Evolutionary conservation across 1,139 yeast species (phyloP).

Genomic region (Candida pseudoviswanathii): DNA sequence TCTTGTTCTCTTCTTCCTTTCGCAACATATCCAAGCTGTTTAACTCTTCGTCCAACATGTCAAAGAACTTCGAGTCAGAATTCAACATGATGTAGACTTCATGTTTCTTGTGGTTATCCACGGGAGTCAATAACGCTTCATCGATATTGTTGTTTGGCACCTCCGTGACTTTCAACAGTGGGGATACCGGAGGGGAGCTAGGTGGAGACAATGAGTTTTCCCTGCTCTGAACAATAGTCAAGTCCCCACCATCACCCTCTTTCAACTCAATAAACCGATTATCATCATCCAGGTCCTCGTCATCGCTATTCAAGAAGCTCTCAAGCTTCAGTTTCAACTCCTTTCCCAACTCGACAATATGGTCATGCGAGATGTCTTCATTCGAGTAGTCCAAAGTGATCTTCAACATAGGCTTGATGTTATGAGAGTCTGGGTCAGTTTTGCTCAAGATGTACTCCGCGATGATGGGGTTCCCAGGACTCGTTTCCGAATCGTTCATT

Average conservation of each 20-base stretch:
- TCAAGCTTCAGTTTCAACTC: conserved; percentile 37
- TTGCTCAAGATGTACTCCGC: conserved; percentile 47
- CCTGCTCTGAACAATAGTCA: conserved; percentile 15
- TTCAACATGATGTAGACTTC: conserved; percentile 43
- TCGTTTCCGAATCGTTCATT: conserved; percentile 33
- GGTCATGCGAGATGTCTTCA: conserved; percentile 37
- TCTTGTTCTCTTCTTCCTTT: conserved; percentile 43
- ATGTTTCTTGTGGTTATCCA: conserved; percentile 13
- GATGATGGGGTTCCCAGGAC: conserved; percentile 41
- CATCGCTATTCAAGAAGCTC: conserved; percentile 24
- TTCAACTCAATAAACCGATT: conserved; percentile 20
- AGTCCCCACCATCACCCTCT: conserved; percentile 18
- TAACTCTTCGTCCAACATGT: conserved; percentile 58
- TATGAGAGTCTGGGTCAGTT: conserved; percentile 20
- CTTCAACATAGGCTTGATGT: conserved; percentile 41
- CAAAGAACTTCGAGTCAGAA: conserved; percentile 55
- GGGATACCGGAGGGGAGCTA: conserved; percentile 7
- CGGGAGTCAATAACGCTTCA: conserved; percentile 8
- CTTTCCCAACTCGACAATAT: conserved; percentile 35
- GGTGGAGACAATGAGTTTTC: conserved; percentile 18
- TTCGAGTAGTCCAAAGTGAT: conserved; percentile 38
- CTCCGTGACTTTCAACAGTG: conserved; percentile 5
- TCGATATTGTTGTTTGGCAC: conserved; percentile 7
- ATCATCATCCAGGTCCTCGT: conserved; percentile 12
- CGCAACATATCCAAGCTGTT: conserved; percentile 51